These are phyloP conservation scores for Capsicum baccatum DNA, from an alignment of 257 asterid species.

Conservation along the genomic window DNA sequence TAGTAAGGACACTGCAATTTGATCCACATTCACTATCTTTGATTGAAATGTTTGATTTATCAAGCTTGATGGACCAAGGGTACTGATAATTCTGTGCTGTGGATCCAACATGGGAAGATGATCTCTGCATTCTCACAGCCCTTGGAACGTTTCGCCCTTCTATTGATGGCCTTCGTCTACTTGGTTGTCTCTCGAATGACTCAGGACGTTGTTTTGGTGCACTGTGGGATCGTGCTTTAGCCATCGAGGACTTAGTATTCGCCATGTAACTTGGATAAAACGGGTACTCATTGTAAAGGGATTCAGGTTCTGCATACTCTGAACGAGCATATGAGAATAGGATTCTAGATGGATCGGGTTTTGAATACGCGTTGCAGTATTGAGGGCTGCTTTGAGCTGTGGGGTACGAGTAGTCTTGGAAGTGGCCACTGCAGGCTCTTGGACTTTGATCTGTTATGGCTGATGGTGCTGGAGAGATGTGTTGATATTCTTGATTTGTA, in stretches of 20 bases:
- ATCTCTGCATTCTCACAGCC: conserved; percentile 88
- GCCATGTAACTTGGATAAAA: conserved; percentile 94
- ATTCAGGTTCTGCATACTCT: conserved; percentile 60
- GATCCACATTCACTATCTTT: conserved; percentile 94
- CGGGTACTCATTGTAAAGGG: conserved; percentile 59
- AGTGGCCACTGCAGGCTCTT: conserved; percentile 67
- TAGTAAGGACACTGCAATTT: conserved; percentile 65
- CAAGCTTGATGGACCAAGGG: conserved; percentile 94
- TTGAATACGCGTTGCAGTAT: conserved; percentile 59
- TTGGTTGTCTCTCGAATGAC: conserved; percentile 67
- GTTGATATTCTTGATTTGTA: conserved; percentile 52
- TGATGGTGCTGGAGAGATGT: conserved; percentile 69
- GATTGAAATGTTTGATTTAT: conserved; percentile 69
- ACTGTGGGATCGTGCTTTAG: conserved; percentile 90
- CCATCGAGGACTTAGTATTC: conserved; percentile 85
- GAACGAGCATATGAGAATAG: conserved; percentile 58
- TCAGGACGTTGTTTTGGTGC: conserved; percentile 99
- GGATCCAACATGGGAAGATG: conserved; percentile 83
- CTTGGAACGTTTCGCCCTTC: conserved; percentile 92
- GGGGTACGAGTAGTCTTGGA: conserved; percentile 61
- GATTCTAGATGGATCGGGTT: conserved; percentile 52
- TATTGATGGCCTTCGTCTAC: conserved; percentile 70
- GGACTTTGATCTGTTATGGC: conserved; percentile 72
- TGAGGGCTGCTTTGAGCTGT: conserved; percentile 91
- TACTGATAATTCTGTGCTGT: conserved; percentile 65